Base-by-base conservation (phyloP, 2,329 filamentous ascomycete genomes). In the Ceratocystis eucalypticola region DNA sequence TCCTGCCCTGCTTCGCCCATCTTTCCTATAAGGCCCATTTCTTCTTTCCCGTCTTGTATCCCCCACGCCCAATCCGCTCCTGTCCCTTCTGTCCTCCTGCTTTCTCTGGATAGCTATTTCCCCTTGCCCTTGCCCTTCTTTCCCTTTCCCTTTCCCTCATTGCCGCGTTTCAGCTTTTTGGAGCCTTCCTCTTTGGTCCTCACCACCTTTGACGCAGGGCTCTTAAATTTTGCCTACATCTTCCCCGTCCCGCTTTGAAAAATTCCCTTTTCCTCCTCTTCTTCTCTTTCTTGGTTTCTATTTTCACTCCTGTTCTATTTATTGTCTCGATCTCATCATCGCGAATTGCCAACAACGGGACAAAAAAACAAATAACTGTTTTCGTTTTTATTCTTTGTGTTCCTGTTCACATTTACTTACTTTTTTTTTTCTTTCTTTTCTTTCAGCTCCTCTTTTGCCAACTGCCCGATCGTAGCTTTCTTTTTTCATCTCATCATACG, bases 111-210 rank as follows among this genome's bases (percentile, higher is more conserved):
- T 46, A 22, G 37, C 7, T 48, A 12, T 37, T 62, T 62, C 37
- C 20, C 17, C 61, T 62, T 61, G 25, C 8, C 41, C 59, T 44
- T 37, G 10, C 25, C 33, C 37, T 25, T 44, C 44, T 22, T 62
- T 15, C 17, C 20, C 37, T 22, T 62, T 15, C 17, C 20, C 37
- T 22, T 62, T 62, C 10, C 20, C 44, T 44, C 61, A 41, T 48
- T 62, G 61, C 44, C 61, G 61, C 61, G 61, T 62, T 62, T 62
- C 61, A 62, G 28, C 44, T 62, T 62, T 62, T 46, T 46, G n/a
- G 37, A 7, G 20, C 44, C 61, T 62, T 62, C 59, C 33, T 62
- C 41, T 44, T 62, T 62, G n/a, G 59, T 25, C 30, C 28, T 62
- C 44, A 46, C 53, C 53, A 46, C 44, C 61, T 62, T 62, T 62